phyloP scores from a whole-genome alignment of 495 filamentous ascomycete genomes.

The Hyaloscypha finlandica region DNA sequence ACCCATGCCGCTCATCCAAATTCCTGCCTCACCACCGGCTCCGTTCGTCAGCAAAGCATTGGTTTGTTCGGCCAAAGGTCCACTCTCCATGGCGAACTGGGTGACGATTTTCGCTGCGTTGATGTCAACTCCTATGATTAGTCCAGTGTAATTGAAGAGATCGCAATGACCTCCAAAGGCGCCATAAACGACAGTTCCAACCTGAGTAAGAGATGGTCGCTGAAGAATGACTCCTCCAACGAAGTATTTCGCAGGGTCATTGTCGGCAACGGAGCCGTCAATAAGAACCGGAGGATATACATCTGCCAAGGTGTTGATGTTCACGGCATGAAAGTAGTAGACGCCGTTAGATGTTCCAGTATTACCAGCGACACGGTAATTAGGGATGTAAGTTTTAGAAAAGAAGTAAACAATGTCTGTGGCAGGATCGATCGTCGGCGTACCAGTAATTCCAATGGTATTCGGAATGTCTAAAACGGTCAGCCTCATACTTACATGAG shows the following conservation, averaged over 20 bases:
- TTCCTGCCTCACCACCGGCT: constrained; percentile 42
- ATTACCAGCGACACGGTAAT: constrained; percentile 17
- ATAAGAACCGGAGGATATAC: constrained; percentile 40
- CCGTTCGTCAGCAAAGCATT: constrained; percentile 29
- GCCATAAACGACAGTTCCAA: constrained; percentile 38
- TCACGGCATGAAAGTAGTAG: constrained; percentile 42
- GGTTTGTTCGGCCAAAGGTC: constrained; percentile 34
- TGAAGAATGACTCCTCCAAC: constrained; percentile 45
- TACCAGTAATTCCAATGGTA: constrained; percentile 47
- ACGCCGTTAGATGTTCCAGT: constrained; percentile 26
- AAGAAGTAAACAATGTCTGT: constrained; percentile 46
- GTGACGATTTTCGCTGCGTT: constrained; percentile 17
- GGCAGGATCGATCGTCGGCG: constrained; percentile 49
- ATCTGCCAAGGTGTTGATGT: constrained; percentile 40
- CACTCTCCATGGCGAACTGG: constrained; percentile 40
- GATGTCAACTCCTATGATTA: constrained; percentile 31
- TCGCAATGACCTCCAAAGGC: constrained; percentile 50
- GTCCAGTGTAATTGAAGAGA: constrained; percentile 48
- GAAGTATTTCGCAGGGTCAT: constrained; percentile 37
- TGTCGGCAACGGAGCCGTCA: constrained; percentile 43
- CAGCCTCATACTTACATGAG: constrained; percentile 31
- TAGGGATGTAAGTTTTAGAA: constrained; percentile 35
- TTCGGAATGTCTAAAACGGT: constrained; percentile 48
- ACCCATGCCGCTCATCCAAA: constrained; percentile 48
- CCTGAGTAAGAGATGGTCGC: constrained; percentile 38